Base-by-base conservation (phyloP, 352 stramenopile species). In the Globisporangium nodosum region DNA sequence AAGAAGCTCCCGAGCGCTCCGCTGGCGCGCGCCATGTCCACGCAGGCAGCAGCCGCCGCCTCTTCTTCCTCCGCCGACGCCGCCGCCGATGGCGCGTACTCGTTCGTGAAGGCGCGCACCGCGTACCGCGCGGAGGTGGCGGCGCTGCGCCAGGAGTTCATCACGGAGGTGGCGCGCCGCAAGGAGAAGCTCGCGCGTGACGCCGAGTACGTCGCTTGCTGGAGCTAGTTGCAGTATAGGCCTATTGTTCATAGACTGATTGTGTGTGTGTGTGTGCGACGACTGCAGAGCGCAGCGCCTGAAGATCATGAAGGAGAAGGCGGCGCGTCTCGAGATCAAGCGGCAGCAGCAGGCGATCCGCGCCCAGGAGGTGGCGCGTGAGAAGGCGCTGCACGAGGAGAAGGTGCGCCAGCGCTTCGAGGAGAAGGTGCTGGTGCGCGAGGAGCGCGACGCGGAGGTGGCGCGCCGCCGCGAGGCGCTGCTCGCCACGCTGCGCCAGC, bases 291-390 rank as follows among this genome's bases (percentile, higher is more conserved):
- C 83, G 18, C 80, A 94, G 63, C 81, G 82, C 47, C 63, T 80
- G 64, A 90, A 82, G 63, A 90, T 94, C 56, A 87, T 92, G 77
- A 92, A 92, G 70, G 82, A 84, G 54, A 94, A 94, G 76, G 82
- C 85, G 11, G 81, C 82, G 50, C 81, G 85, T 65, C 77, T 94
- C 74, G 82, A 89, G 62, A 87, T 92, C 64, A 94, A 94, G 76
- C 82, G 81, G 27, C 82, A 94, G 70, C 78, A 92, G 67, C 82
- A 94, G 70, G 82, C 72, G 24, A 87, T 92, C 49, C 82, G 85
- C 47, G 85, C 85, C 45, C 77, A 84, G 66, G 85, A 94, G 60
- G 82, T 94, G 7, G 82, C 76, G 58, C 75, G 73, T 33, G 85
- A 94, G 71, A 91, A 91, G 68, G 76, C 74, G 43, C 68, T 80